These are phyloP conservation scores for Thalassiosira allenii DNA, from an alignment of 352 stramenopile genomes.

Conservation along the genomic window DNA sequence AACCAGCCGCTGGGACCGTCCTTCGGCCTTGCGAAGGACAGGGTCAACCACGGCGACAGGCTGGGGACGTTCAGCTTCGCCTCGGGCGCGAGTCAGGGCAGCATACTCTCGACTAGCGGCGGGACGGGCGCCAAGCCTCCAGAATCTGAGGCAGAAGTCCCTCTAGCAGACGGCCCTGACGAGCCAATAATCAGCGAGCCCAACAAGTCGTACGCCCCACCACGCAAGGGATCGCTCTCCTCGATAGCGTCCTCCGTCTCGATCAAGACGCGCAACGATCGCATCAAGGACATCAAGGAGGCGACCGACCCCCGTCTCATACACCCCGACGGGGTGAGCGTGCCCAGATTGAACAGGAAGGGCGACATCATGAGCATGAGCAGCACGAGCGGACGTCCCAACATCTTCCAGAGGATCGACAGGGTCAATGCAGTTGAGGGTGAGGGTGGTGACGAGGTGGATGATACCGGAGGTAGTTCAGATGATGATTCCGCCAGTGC, in stretches of 20 bases:
- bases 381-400: constrained; percentile 13
- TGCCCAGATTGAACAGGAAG: constrained; percentile 33
- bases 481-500: neutral
- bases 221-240: constrained; percentile 35
- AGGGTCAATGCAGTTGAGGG: neutral
- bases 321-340: constrained; percentile 51
- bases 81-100: constrained; percentile 11
- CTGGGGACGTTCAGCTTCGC: constrained; percentile 41
- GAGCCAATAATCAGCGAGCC: neutral
- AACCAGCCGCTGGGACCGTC: neutral
- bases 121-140: constrained; percentile 11
- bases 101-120: neutral
- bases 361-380: constrained; percentile 41
- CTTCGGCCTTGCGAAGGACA: neutral
- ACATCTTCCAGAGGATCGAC: constrained; percentile 57
- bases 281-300: constrained; percentile 36
- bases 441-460: constrained; percentile 16
- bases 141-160: neutral
- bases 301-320: constrained; percentile 30
- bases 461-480: constrained; percentile 11
- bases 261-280: constrained; percentile 46
- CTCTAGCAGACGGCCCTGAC: neutral
- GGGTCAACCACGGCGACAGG: constrained; percentile 31
- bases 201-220: neutral
- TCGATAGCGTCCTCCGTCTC: constrained; percentile 46